Percentiles rank a stretch among this genome's conserved stretches.
phyloP scores from a whole-genome alignment of 352 stramenopile genomes.

The Globisporangium nunn region DNA sequence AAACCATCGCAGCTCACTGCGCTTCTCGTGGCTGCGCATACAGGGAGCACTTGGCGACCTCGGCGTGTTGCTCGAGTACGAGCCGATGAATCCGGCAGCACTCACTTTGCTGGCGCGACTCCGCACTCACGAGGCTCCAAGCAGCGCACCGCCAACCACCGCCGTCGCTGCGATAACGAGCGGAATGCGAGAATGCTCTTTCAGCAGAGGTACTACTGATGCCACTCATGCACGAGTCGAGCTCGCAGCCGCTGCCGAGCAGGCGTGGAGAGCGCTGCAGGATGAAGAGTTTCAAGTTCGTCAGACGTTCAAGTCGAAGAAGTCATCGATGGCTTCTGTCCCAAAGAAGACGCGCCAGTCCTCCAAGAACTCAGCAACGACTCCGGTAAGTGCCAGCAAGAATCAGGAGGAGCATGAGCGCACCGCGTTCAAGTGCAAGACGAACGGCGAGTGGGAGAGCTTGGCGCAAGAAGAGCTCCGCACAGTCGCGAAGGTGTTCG shows the following conservation, averaged over 20 bases:
- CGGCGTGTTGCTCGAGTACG: slow-evolving; percentile 17
- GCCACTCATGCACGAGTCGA: background rate
- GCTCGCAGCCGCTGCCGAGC: slow-evolving; percentile 17
- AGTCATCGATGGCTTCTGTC: background rate
- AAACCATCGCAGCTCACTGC: background rate
- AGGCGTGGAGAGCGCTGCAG: slow-evolving; percentile 45
- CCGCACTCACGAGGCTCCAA: background rate
- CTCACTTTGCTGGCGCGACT: slow-evolving; percentile 4
- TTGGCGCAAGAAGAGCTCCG: slow-evolving; percentile 15
- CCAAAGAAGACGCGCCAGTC: slow-evolving; percentile 6
- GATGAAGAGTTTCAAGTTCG: slow-evolving; percentile 39
- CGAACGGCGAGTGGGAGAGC: slow-evolving; percentile 14
- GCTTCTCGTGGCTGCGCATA: background rate
- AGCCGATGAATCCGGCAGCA: slow-evolving; percentile 34
- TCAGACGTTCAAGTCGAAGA: slow-evolving; percentile 9
- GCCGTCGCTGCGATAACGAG: background rate
- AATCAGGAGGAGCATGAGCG: slow-evolving; percentile 1
- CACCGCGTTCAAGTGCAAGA: slow-evolving; percentile 8
- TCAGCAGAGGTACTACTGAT: background rate
- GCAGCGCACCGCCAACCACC: background rate
- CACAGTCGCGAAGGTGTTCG: slow-evolving; percentile 11
- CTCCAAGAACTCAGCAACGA: background rate
- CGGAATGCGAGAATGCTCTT: slow-evolving; percentile 2
- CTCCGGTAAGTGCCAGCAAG: background rate
- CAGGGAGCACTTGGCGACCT: slow-evolving; percentile 32